Evolutionary conservation across 176 grass and related monocot species (phyloP), one percentile per base, ranked within the genome.

Genomic region (Bonia amplexicaulis): DNA sequence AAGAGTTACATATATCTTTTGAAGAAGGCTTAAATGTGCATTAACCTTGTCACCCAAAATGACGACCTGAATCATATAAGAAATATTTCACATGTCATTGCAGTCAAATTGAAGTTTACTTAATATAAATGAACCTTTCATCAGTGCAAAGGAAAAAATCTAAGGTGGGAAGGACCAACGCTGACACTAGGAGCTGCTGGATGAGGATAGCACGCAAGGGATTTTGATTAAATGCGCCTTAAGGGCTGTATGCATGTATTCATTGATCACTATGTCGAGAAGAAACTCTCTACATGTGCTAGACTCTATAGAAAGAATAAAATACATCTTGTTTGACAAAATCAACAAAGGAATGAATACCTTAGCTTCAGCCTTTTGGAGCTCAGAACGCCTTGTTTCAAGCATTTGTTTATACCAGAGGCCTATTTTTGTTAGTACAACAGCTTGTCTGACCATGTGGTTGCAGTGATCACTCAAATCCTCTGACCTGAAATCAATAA

Each of bases 1-100:
- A 59, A 99, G 89, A 73, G 96, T 92, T 73, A 92, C 80, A 84
- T 99, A 91, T 88, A 99, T 92, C 88, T 96, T 99, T 66, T 88
- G 80, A 61, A 99, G 90, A 92, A 99, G 93, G 62, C 70, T 85
- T 48, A 96, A 62, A 54, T 96, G 86, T 70, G 81, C 74, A 78
- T 94, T 89, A 71, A 99, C 88, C 86, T 91, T 92, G 71, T 99
- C 85, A 0, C 85, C 91, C 73, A 99, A 87, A 59, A 88, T 55
- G 68, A 79, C 81, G 75, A 99, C 93, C 96, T 99, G 88, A 78
- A 48, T 61, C 48, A 73, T 14, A 59, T 13, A 64, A 19, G 75
- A 82, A 81, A 69, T 12, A 26, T 62, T 64, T 71, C 6, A 12
- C 3, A 65, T 82, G 23, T 76, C 49, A 41, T 37, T 72, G 20